phyloP scores from a whole-genome alignment of 2,329 filamentous ascomycete genomes.

The Hypoxylon sp. region DNA sequence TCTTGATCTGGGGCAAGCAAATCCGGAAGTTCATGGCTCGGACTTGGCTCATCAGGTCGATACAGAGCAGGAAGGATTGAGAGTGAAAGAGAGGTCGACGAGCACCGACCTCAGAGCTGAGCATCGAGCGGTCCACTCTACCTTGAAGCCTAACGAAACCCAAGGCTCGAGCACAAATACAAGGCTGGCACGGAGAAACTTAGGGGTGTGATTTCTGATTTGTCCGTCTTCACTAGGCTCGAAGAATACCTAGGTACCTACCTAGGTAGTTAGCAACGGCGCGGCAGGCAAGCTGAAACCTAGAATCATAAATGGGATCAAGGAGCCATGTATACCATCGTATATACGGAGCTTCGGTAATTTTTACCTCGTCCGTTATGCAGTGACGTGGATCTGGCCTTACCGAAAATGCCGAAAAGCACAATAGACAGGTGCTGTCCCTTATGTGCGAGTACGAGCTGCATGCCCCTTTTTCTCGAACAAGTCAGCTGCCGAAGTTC shows the following conservation, averaged over 20 bases:
- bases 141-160: neutral
- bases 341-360: neutral
- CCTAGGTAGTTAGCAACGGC: too few species aligned
- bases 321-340: neutral
- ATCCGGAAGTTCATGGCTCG: slow-evolving; percentile 55
- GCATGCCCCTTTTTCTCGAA: slow-evolving; percentile 1
- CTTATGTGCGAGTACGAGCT: too few species aligned
- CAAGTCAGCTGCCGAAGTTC: slow-evolving; percentile 7
- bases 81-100: too few species aligned
- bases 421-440: neutral
- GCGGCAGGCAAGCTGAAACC: neutral
- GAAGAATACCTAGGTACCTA: too few species aligned
- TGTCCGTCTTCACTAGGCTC: neutral
- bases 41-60: slow-evolving; percentile 56
- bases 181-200: slow-evolving; percentile 2
- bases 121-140: neutral
- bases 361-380: neutral
- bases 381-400: neutral
- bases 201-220: neutral
- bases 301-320: too few species aligned
- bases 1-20: slow-evolving; percentile 61
- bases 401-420: slow-evolving; percentile 10
- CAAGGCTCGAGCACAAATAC: slow-evolving; percentile 4
- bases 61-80: slow-evolving; percentile 10
- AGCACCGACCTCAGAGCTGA: neutral